Percentiles rank a stretch among this genome's conserved stretches.
phyloP scores from a whole-genome alignment of 164 flowering plant species.

The Houttuynia cordata region DNA sequence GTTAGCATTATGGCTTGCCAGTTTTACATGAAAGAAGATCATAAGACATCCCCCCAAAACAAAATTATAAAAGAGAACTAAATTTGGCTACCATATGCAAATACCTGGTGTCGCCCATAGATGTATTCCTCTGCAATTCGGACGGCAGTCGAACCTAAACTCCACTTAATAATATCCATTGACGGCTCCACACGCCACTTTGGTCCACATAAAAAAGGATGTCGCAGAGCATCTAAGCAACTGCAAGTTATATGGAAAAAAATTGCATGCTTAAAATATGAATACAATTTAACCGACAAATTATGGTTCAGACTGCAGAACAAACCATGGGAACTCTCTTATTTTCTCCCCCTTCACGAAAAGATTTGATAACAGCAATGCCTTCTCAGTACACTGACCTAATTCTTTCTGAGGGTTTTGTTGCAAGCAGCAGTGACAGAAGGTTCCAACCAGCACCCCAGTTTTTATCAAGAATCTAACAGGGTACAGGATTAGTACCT shows the following conservation, averaged over 20 bases:
- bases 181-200: slow-evolving; percentile 87
- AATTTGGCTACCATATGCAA: background rate
- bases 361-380: too few species aligned
- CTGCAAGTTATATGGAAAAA: slow-evolving; percentile 15
- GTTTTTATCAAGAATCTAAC: slow-evolving; percentile 91
- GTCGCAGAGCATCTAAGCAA: slow-evolving; percentile 86
- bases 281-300: background rate
- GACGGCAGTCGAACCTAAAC: slow-evolving; percentile 90
- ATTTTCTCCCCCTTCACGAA: too few species aligned
- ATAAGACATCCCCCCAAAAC: background rate
- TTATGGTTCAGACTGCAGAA: background rate
- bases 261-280: background rate
- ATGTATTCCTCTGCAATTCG: slow-evolving; percentile 92
- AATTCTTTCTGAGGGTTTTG: slow-evolving; percentile 64
- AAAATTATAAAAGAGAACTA: background rate
- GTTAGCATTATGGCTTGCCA: background rate
- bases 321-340: background rate
- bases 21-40: background rate
- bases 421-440: slow-evolving; percentile 69
- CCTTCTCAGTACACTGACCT: slow-evolving; percentile 28
- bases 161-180: slow-evolving; percentile 83
- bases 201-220: slow-evolving; percentile 97
- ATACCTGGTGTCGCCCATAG: slow-evolving; percentile 78
- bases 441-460: slow-evolving; percentile 99
- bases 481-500: background rate